These are phyloP conservation scores for Agarophyton chilense DNA, from an alignment of 23 red algal species.

Conservation along the genomic window DNA sequence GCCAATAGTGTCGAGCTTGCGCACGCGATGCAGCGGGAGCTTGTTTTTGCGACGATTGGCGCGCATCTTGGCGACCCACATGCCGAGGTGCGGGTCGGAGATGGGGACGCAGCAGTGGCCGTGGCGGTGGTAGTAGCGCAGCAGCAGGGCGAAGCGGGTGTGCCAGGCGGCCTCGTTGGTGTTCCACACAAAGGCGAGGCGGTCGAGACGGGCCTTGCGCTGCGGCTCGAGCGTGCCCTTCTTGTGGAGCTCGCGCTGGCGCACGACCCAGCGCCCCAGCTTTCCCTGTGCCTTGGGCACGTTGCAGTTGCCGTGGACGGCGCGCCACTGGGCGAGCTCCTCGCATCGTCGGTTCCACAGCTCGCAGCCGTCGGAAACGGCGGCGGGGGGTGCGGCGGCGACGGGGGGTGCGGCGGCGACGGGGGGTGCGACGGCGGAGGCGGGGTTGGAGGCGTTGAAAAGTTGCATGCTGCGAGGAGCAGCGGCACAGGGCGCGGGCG, in stretches of 20 bases:
- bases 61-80: conserved; percentile 67
- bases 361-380: conserved; percentile 12
- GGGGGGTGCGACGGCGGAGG: too few relatives aligned
- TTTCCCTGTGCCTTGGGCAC: conserved; percentile 62
- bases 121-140: conserved; percentile 23
- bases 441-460: too few relatives aligned
- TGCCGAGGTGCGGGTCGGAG: conserved; percentile 43
- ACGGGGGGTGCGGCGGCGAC: too few relatives aligned
- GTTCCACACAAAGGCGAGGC: conserved; percentile 58
- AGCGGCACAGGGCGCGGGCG: not conserved
- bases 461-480: too few relatives aligned
- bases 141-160: conserved; percentile 26
- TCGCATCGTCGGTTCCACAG: conserved; percentile 42
- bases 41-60: conserved; percentile 34
- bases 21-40: conserved; percentile 32
- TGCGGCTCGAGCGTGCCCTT: conserved; percentile 42
- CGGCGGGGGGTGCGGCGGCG: not conserved
- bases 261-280: conserved; percentile 60
- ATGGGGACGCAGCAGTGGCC: conserved; percentile 59
- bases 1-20: conserved; percentile 19
- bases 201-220: conserved; percentile 27
- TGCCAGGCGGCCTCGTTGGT: conserved; percentile 64
- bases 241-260: conserved; percentile 63
- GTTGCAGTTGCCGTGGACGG: conserved; percentile 29
- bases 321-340: conserved; percentile 34